Conservation (phyloP, 768 basidiomycete species). For the Lactarius evosmus region DNA sequence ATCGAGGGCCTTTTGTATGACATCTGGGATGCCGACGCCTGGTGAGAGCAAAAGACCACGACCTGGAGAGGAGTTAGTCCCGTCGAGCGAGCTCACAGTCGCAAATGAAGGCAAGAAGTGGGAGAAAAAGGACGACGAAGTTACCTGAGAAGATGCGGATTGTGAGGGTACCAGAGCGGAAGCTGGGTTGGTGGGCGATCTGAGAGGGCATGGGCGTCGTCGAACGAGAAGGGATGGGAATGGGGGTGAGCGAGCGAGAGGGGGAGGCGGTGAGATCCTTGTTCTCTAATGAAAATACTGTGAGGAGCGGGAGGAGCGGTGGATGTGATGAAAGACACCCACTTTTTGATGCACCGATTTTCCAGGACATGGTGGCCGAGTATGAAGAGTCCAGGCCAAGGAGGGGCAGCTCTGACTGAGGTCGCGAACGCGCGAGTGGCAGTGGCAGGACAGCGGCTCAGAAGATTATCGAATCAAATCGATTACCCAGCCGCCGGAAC, state of each 20-base stretch:
- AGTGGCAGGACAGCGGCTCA: too few species aligned
- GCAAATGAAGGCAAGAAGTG: not conserved
- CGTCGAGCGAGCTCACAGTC: not conserved
- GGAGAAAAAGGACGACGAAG: slow-evolving; percentile 28
- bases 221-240: slow-evolving; percentile 64
- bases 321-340: slow-evolving; percentile 27
- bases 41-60: slow-evolving; percentile 79
- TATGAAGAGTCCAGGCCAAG: not conserved
- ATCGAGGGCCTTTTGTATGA: slow-evolving; percentile 79
- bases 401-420: slow-evolving; percentile 11
- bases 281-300: slow-evolving; percentile 43
- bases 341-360: slow-evolving; percentile 43
- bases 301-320: slow-evolving; percentile 1
- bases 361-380: slow-evolving; percentile 53
- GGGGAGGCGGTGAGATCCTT: slow-evolving; percentile 60
- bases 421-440: not conserved
- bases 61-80: slow-evolving; percentile 41
- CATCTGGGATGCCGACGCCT: slow-evolving; percentile 74
- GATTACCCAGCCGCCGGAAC: not conserved
- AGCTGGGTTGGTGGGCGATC: slow-evolving; percentile 40
- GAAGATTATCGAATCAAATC: slow-evolving; percentile 1
- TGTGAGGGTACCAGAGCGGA: slow-evolving; percentile 87
- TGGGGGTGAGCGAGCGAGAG: slow-evolving; percentile 77
- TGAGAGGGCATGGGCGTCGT: slow-evolving; percentile 59
- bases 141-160: slow-evolving; percentile 92